A percentile compares a stretch with the other conserved stretches of the same genome.
Evolutionary conservation across 1,284 basidiomycete genomes (phyloP).

Genomic region (Ganoderma resinaceum): DNA sequence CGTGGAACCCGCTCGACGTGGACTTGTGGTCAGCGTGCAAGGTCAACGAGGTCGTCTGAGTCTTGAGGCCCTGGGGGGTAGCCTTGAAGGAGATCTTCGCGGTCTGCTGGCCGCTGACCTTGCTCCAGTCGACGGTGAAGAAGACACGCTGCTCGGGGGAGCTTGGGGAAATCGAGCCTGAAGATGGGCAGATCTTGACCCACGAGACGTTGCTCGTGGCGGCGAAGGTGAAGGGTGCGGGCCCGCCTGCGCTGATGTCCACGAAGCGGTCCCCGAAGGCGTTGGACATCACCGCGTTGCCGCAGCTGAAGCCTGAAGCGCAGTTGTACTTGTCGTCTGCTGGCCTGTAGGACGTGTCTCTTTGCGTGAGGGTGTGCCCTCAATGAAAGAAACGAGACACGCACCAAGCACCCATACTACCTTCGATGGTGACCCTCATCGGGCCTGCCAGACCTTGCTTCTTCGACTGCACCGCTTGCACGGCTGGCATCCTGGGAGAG

Average conservation of each 20-base stretch:
- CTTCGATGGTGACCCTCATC: slow-evolving; percentile 69
- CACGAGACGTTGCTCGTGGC: slow-evolving; percentile 58
- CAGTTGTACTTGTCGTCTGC: slow-evolving; percentile 70
- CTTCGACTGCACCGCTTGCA: slow-evolving; percentile 60
- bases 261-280: slow-evolving; percentile 61
- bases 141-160: slow-evolving; percentile 63
- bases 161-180: slow-evolving; percentile 57
- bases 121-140: slow-evolving; percentile 66
- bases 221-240: slow-evolving; percentile 62
- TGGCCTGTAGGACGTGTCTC: slow-evolving; percentile 48
- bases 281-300: slow-evolving; percentile 54
- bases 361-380: neutral
- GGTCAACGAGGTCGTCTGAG: slow-evolving; percentile 44
- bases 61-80: slow-evolving; percentile 45
- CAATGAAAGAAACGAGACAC: slow-evolving; percentile 25
- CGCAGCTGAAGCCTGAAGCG: slow-evolving; percentile 54
- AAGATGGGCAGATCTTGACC: slow-evolving; percentile 54
- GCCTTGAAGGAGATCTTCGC: slow-evolving; percentile 58
- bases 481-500: slow-evolving; percentile 56
- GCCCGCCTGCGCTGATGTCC: slow-evolving; percentile 69
- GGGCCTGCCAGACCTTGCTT: slow-evolving; percentile 65
- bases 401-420: slow-evolving; percentile 64
- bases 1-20: slow-evolving; percentile 54
- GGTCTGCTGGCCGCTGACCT: slow-evolving; percentile 50
- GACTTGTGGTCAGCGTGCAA: slow-evolving; percentile 49